Percentiles rank a stretch among this genome's conserved stretches.
Conservation (phyloP, 768 basidiomycete genomes). For the Hericium alpestre region DNA sequence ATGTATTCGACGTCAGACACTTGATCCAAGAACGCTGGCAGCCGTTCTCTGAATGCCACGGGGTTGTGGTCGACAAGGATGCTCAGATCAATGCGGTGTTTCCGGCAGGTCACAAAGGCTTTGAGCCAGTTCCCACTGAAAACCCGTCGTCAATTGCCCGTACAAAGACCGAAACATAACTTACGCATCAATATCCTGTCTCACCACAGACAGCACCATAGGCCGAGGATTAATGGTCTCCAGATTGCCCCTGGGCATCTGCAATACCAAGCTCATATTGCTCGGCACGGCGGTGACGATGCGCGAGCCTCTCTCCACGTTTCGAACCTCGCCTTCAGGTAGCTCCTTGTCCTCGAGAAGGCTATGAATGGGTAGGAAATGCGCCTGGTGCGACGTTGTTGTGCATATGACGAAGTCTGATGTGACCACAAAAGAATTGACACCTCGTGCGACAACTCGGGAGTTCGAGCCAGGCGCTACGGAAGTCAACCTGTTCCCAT, state of each 20-base stretch:
- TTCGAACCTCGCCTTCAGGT: slow-evolving; percentile 52
- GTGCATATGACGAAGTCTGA: slow-evolving; percentile 79
- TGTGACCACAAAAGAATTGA: slow-evolving; percentile 63
- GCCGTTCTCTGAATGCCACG: slow-evolving; percentile 48
- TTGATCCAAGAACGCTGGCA: slow-evolving; percentile 70
- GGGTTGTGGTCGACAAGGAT: slow-evolving; percentile 77
- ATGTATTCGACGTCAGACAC: slow-evolving; percentile 84
- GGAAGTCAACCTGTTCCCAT: slow-evolving; percentile 1
- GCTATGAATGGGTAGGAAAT: slow-evolving; percentile 50
- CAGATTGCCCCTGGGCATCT: slow-evolving; percentile 96
- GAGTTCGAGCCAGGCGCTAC: slow-evolving; percentile 8
- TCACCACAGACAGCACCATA: slow-evolving; percentile 78
- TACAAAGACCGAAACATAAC: slow-evolving; percentile 17
- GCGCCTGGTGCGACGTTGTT: slow-evolving; percentile 69
- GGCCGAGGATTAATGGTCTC: slow-evolving; percentile 93
- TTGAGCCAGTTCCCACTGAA: slow-evolving; percentile 66
- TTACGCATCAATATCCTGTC: slow-evolving; percentile 63
- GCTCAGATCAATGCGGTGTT: slow-evolving; percentile 87
- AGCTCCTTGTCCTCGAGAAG: slow-evolving; percentile 15
- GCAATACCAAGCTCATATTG: slow-evolving; percentile 80
- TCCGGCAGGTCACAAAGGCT: slow-evolving; percentile 84
- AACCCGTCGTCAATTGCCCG: not conserved
- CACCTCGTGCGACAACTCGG: slow-evolving; percentile 36
- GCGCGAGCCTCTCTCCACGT: slow-evolving; percentile 81
- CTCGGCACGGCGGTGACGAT: slow-evolving; percentile 86